Conservation (phyloP, 306 rosid genomes). For the Fragaria nilgerrensis region DNA sequence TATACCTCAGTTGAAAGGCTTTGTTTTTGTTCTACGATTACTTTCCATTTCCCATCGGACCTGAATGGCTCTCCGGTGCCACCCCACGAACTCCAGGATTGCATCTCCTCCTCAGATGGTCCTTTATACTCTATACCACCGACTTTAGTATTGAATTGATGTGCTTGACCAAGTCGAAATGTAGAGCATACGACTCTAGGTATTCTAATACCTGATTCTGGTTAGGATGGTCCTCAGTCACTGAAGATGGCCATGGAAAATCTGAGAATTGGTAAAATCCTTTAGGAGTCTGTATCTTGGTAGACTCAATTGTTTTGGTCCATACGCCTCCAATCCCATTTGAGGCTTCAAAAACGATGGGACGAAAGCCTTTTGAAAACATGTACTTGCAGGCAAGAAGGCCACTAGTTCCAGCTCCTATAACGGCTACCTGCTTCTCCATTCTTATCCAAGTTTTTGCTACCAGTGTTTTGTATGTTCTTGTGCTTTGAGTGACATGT, state of each 20-base stretch:
- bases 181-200: constrained; percentile 42
- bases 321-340: constrained; percentile 56
- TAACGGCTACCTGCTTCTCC: constrained; percentile 38
- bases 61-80: constrained; percentile 45
- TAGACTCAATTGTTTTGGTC: constrained; percentile 46
- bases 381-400: constrained; percentile 64
- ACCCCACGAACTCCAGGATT: constrained; percentile 51
- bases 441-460: background rate
- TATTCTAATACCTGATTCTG: constrained; percentile 39
- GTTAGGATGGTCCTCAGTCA: constrained; percentile 32
- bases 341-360: constrained; percentile 48
- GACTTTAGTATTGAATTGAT: constrained; percentile 52
- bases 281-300: constrained; percentile 61
- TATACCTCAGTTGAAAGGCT: constrained; percentile 30
- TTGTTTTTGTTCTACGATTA: constrained; percentile 28
- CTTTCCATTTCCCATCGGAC: constrained; percentile 49
- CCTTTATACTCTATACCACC: constrained; percentile 39
- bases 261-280: constrained; percentile 48
- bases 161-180: constrained; percentile 41
- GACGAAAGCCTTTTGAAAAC: constrained; percentile 43
- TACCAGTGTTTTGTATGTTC: too few species aligned
- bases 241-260: constrained; percentile 65
- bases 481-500: too few species aligned
- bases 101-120: constrained; percentile 30
- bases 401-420: constrained; percentile 67